These are phyloP conservation scores for Saccharomyces jurei DNA, from an alignment of 805 yeast genomes.

Conservation along the genomic window DNA sequence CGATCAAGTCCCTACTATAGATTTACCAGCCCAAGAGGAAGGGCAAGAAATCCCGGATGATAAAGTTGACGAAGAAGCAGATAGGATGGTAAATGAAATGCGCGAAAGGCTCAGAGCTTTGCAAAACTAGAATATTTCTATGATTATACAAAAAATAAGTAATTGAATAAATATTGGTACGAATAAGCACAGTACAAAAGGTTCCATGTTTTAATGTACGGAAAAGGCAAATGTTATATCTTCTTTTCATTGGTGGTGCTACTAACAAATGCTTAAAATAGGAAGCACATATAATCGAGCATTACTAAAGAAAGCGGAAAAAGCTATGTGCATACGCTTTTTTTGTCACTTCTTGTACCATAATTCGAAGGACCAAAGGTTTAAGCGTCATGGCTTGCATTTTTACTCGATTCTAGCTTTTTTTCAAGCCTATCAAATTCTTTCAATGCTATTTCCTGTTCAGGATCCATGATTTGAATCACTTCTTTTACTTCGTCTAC, in stretches of 20 bases:
- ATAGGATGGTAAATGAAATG: slow-evolving; percentile 74
- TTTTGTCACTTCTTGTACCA: background rate
- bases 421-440: slow-evolving; percentile 82
- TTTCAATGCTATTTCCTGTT: slow-evolving; percentile 59
- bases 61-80: slow-evolving; percentile 54
- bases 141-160: background rate
- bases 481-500: slow-evolving; percentile 92
- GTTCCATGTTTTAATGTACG: background rate
- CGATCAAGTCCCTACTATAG: slow-evolving; percentile 30
- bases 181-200: background rate
- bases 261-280: background rate
- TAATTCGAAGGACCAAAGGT: background rate
- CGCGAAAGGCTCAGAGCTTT: slow-evolving; percentile 79
- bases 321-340: background rate
- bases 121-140: slow-evolving; percentile 39
- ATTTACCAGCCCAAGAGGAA: slow-evolving; percentile 18
- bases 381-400: background rate
- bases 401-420: slow-evolving; percentile 31
- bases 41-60: slow-evolving; percentile 36
- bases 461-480: slow-evolving; percentile 79
- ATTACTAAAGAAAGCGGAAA: background rate
- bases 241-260: background rate
- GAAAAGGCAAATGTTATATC: background rate
- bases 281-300: background rate
- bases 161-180: background rate